A percentile compares a stretch with the other conserved stretches of the same genome.
These are phyloP conservation scores for Pseudogymnoascus sp. DNA, from an alignment of 2,329 filamentous ascomycete species.

Conservation along the genomic window DNA sequence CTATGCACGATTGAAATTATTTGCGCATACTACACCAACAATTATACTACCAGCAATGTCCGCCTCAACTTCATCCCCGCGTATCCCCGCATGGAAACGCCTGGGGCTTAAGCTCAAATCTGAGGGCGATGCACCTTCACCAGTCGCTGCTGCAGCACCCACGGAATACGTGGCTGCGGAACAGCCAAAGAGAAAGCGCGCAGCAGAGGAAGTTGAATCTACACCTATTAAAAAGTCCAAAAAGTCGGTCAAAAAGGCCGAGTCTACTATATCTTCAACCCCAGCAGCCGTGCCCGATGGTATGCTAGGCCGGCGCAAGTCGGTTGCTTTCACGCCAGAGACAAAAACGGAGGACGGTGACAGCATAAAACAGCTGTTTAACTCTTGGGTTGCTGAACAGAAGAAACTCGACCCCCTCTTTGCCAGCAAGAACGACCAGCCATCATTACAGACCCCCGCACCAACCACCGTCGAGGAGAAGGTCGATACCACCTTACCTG, in stretches of 20 bases:
- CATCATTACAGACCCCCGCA: conserved; percentile 23
- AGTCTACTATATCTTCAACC: conserved; percentile 14
- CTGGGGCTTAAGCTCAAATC: conserved; percentile 54
- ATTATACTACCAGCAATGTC: conserved; percentile 8
- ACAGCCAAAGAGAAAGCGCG: conserved; percentile 19
- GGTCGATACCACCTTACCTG: conserved; percentile 22
- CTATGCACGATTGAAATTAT: conserved; percentile 3
- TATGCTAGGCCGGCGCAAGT: conserved; percentile 39
- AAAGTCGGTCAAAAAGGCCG: conserved; percentile 13
- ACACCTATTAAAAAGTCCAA: conserved; percentile 24
- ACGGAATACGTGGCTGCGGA: conserved; percentile 12
- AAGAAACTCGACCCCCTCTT: conserved; percentile 26
- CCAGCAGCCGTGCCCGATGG: conserved; percentile 21
- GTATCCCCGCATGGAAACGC: conserved; percentile 52
- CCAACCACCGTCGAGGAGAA: conserved; percentile 24
- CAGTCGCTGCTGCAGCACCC: conserved; percentile 18
- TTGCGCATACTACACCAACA: not conserved
- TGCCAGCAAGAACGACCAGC: conserved; percentile 15
- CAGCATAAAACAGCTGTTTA: conserved; percentile 44
- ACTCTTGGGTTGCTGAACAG: conserved; percentile 39
- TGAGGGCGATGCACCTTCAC: conserved; percentile 31
- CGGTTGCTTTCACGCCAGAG: conserved; percentile 58
- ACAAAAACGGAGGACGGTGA: conserved; percentile 53
- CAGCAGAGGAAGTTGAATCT: conserved; percentile 14
- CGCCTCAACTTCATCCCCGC: conserved; percentile 14